phyloP scores from a whole-genome alignment of 495 filamentous ascomycete species.

The Penicillium bovifimosum region DNA sequence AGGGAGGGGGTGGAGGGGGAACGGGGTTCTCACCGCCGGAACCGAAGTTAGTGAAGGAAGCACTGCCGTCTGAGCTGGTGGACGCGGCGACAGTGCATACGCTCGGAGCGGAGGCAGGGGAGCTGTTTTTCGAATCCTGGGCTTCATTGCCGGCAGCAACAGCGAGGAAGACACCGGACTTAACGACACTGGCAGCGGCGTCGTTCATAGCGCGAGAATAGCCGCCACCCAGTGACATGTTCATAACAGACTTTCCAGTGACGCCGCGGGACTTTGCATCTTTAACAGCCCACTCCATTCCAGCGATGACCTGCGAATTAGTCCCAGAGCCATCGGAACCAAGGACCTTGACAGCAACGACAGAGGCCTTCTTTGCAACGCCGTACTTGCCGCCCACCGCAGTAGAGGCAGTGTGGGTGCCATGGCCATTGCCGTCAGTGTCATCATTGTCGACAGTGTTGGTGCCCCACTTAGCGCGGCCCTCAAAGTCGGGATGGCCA shows the following conservation, averaged over 20 bases:
- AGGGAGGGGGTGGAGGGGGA: neutral
- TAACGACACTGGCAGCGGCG: constrained; percentile 49
- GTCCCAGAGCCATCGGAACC: constrained; percentile 45
- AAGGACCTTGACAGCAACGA: constrained; percentile 64
- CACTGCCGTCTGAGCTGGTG: constrained; percentile 43
- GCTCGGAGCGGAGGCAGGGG: constrained; percentile 51
- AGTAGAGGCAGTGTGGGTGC: constrained; percentile 61
- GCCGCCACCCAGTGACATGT: constrained; percentile 45
- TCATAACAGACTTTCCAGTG: constrained; percentile 37
- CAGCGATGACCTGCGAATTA: constrained; percentile 53
- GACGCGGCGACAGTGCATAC: constrained; percentile 57
- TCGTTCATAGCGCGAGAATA: constrained; percentile 49
- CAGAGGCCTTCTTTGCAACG: constrained; percentile 55
- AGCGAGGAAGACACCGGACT: constrained; percentile 52
- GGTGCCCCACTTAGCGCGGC: constrained; percentile 49
- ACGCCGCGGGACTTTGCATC: constrained; percentile 39
- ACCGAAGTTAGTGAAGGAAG: constrained; percentile 59
- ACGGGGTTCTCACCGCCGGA: constrained; percentile 13
- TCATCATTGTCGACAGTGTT: constrained; percentile 39
- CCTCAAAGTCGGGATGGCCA: constrained; percentile 48
- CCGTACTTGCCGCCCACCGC: constrained; percentile 57
- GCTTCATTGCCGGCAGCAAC: constrained; percentile 66
- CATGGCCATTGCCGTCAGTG: constrained; percentile 55
- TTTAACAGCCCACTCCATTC: constrained; percentile 55
- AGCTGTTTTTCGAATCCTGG: constrained; percentile 46